phyloP scores from a whole-genome alignment of 2,329 filamentous ascomycete species.

The Verticillium nubilum region DNA sequence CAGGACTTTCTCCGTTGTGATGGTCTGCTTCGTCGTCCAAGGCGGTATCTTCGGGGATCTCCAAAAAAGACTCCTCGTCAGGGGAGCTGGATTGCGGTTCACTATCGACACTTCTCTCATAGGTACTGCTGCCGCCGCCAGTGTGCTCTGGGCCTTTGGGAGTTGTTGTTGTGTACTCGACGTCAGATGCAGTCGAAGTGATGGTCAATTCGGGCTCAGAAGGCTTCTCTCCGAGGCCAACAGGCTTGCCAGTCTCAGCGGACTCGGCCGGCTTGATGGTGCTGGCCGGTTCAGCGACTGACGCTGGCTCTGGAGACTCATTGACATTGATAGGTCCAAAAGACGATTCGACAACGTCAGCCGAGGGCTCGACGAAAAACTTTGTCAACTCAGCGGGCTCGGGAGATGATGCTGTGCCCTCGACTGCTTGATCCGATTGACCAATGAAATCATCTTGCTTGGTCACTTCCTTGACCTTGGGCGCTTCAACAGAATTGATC shows the following conservation, averaged over 20 bases:
- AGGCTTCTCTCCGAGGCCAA: too few relatives aligned
- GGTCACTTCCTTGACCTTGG: neutral
- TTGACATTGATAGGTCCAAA: neutral
- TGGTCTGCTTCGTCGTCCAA: neutral
- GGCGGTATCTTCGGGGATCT: neutral
- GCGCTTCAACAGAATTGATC: neutral
- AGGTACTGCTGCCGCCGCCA: neutral
- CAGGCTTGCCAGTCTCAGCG: neutral
- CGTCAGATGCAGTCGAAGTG: neutral
- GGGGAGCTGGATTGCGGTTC: neutral
- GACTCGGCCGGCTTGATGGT: neutral
- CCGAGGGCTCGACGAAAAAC: neutral
- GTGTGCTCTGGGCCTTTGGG: neutral
- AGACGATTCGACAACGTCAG: neutral
- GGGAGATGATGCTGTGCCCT: too few relatives aligned
- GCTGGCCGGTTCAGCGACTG: neutral
- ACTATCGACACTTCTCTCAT: neutral
- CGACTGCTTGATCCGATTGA: too few relatives aligned
- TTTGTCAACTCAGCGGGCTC: neutral
- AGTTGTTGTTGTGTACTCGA: neutral
- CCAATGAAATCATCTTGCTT: too few relatives aligned
- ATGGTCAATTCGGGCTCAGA: neutral
- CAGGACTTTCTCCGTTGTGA: neutral
- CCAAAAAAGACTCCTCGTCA: constrained; percentile 2
- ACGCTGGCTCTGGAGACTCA: neutral